Evolutionary conservation across 2,329 filamentous ascomycete genomes (phyloP), one percentile per base, ranked within the genome.

Genomic region (Tricladium varicosporioides): DNA sequence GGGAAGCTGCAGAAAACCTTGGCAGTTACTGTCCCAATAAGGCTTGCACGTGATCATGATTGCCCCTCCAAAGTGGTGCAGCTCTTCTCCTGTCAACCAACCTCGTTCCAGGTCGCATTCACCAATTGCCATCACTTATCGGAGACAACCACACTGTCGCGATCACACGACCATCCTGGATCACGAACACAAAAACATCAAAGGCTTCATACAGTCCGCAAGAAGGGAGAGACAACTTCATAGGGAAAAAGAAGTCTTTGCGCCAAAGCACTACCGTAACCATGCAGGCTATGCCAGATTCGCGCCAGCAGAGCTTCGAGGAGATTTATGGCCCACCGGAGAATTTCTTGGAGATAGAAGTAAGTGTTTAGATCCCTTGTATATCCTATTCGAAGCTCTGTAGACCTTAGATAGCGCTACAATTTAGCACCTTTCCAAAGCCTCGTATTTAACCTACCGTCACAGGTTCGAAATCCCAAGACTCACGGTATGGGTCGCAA

Each of bases 311-410:
- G 80, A 94, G 89, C 71, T 97, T 97, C 72, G 94, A 99, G 77
- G 94, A 99, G 81, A 96, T 97, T 73, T 99, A 99, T 75, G 94
- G 92, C 13, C 91, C 93, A 48, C 94, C 94, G 5, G 94, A 99
- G 81, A 99, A 99, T 80, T 97, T 97, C 72, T 84, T 99, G 54
- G 94, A 99, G 80, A 96, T 99, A 63, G 94, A 99, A 81, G 92
- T 94, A 74, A 57, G 76, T 71, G 33, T 51, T 42, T 54, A 46
- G 18, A 42, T 55, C 31, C 32, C 44, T 31, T 47, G 18, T 54
- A 27, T 3, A 14, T 14, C 33, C 27, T 1, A 32, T 33, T 31
- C 48, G n/a, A 15, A 27, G 13, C 49, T 33, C n/a, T 8, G 13
- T 15, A 10, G 18, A 22, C 22, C 7, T 27, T 7, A 27, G 7